Percentiles rank a stretch among this genome's conserved stretches.
Conservation (phyloP, 768 basidiomycete species). For the Mycena vitilis region DNA sequence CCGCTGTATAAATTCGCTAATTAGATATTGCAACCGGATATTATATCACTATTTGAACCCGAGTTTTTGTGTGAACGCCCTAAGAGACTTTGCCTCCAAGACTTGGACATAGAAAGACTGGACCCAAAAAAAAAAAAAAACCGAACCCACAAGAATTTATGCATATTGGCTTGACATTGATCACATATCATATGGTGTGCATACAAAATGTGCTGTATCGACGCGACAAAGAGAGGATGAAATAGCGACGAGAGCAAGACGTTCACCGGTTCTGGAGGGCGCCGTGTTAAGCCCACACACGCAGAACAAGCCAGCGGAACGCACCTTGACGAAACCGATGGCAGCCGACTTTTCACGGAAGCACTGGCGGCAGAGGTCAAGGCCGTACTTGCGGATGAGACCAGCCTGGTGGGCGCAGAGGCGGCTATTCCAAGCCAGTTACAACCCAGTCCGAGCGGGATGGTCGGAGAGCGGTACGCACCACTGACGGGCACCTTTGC, state of each 20-base stretch:
- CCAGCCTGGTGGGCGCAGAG: constrained; percentile 97
- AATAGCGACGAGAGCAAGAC: background rate
- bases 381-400: constrained; percentile 97
- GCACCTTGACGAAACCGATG: constrained; percentile 95
- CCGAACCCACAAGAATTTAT: constrained; percentile 2
- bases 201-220: constrained; percentile 32
- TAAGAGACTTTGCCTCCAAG: too few relatives aligned
- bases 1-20: constrained; percentile 68
- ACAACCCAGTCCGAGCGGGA: constrained; percentile 19
- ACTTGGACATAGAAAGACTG: too few relatives aligned
- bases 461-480: constrained; percentile 51
- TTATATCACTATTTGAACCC: constrained; percentile 38
- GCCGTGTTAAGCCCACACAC: background rate
- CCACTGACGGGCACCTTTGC: constrained; percentile 97
- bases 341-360: constrained; percentile 96
- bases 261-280: constrained; percentile 36
- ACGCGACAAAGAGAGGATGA: constrained; percentile 24
- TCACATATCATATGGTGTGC: constrained; percentile 35
- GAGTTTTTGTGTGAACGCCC: background rate
- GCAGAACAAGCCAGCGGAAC: constrained; percentile 29
- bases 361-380: constrained; percentile 98
- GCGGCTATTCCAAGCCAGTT: constrained; percentile 65
- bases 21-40: constrained; percentile 43
- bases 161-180: constrained; percentile 28
- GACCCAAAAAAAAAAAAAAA: too few relatives aligned